Conservation (phyloP, 2,329 filamentous ascomycete genomes). For the Aspergillus sp. region DNA sequence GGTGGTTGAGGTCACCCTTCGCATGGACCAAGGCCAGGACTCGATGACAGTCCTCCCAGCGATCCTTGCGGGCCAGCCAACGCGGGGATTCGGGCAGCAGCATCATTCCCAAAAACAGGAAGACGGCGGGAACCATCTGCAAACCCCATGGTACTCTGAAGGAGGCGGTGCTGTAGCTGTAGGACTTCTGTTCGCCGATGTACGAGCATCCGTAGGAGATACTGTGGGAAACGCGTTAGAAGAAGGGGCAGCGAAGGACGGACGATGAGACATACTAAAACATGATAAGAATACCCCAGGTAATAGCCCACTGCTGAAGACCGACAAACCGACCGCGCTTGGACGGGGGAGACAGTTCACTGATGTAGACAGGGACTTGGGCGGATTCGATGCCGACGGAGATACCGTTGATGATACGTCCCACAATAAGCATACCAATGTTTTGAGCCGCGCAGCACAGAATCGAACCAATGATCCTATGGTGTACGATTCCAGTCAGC, state of each 20-base stretch:
- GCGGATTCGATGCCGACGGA: slow-evolving; percentile 71
- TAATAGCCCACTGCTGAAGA: slow-evolving; percentile 73
- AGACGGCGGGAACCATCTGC: slow-evolving; percentile 60
- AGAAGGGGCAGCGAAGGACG: neutral
- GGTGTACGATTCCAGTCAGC: neutral
- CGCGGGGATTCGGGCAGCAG: slow-evolving; percentile 57
- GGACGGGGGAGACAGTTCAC: slow-evolving; percentile 59
- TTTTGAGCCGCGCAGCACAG: slow-evolving; percentile 61
- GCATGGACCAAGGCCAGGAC: slow-evolving; percentile 60
- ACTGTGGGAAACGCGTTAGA: slow-evolving; percentile 22
- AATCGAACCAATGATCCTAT: slow-evolving; percentile 49
- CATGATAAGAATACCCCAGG: slow-evolving; percentile 69
- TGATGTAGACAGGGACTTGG: slow-evolving; percentile 68
- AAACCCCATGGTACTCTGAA: slow-evolving; percentile 65
- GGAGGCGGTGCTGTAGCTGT: slow-evolving; percentile 43
- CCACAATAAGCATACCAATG: slow-evolving; percentile 66
- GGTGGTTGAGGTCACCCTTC: slow-evolving; percentile 61
- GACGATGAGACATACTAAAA: slow-evolving; percentile 49
- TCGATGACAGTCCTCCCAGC: slow-evolving; percentile 52
- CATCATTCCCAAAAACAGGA: slow-evolving; percentile 57
- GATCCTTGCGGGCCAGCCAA: slow-evolving; percentile 62
- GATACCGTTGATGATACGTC: slow-evolving; percentile 67
- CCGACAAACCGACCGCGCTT: slow-evolving; percentile 64
- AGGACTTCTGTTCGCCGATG: slow-evolving; percentile 46
- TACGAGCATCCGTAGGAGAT: slow-evolving; percentile 61